phyloP scores from a whole-genome alignment of 2,329 filamentous ascomycete species.

The Phaeosphaeriaceae sp. region DNA sequence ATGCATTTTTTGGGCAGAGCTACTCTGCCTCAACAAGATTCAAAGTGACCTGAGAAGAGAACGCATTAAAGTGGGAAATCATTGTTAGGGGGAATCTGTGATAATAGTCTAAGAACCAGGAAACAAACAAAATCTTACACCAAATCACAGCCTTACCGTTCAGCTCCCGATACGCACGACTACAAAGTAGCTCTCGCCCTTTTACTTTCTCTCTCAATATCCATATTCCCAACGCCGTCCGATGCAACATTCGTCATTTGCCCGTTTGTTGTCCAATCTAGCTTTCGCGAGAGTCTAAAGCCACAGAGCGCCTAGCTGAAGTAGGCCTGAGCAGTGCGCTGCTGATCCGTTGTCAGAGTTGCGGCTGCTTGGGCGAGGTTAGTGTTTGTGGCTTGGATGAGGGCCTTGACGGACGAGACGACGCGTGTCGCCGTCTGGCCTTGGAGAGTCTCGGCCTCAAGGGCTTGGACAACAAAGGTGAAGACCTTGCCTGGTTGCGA shows the following conservation, averaged over 20 bases:
- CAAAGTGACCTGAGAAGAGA: not conserved
- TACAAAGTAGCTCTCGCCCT: not conserved
- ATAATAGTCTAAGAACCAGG: constrained; percentile 14
- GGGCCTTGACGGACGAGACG: constrained; percentile 76
- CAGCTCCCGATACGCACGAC: not conserved
- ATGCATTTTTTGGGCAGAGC: too few species aligned
- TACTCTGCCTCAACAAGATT: not conserved
- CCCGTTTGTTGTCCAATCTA: not conserved
- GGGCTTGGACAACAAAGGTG: constrained; percentile 81
- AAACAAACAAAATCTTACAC: constrained; percentile 9
- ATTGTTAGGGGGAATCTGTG: constrained; percentile 24
- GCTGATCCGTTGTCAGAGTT: constrained; percentile 78
- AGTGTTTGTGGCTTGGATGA: constrained; percentile 75
- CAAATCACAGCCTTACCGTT: constrained; percentile 2
- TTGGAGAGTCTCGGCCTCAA: constrained; percentile 89
- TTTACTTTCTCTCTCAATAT: not conserved
- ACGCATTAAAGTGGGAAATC: not conserved
- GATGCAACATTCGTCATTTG: constrained; percentile 7
- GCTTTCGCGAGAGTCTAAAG: constrained; percentile 1
- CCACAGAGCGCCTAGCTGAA: constrained; percentile 65
- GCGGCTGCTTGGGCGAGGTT: constrained; percentile 79
- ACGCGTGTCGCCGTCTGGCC: constrained; percentile 82
- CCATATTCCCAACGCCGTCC: constrained; percentile 5
- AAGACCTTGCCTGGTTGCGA: constrained; percentile 83
- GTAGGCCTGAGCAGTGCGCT: constrained; percentile 77